phyloP scores from a whole-genome alignment of 2,329 filamentous ascomycete genomes.

The Colletotrichum scovillei region DNA sequence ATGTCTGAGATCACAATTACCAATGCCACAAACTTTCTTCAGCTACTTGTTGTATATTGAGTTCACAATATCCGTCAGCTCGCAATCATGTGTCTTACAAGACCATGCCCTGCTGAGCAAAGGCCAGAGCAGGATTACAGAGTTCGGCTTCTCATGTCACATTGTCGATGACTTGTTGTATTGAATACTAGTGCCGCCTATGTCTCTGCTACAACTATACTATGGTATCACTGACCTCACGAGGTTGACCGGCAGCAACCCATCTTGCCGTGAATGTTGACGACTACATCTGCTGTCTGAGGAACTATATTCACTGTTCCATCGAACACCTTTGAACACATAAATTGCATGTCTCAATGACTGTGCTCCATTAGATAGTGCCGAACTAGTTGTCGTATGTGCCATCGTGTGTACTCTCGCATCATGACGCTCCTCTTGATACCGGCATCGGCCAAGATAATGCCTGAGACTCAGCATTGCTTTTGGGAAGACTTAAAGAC shows the following conservation, averaged over 20 bases:
- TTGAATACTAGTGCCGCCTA: background rate
- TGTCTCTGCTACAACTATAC: too few relatives aligned
- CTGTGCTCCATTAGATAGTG: background rate
- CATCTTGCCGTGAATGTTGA: background rate
- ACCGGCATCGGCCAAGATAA: background rate
- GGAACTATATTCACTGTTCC: background rate
- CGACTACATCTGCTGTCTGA: background rate
- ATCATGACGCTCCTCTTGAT: background rate
- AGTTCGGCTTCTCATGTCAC: background rate
- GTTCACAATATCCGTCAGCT: too few relatives aligned
- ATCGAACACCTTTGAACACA: background rate
- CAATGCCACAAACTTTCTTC: background rate
- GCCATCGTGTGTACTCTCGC: background rate
- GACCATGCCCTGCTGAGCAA: too few relatives aligned
- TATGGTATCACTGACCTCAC: too few relatives aligned
- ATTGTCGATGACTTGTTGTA: background rate
- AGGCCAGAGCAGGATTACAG: too few relatives aligned
- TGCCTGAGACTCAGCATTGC: conserved; percentile 20
- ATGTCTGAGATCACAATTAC: background rate
- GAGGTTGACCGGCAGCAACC: too few relatives aligned
- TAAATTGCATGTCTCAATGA: background rate
- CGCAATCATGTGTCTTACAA: too few relatives aligned
- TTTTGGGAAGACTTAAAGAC: conserved; percentile 13
- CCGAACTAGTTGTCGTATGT: background rate
- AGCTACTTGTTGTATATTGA: too few relatives aligned